Conservation (phyloP, 2,329 filamentous ascomycete species). For the Fusarium concolor region DNA sequence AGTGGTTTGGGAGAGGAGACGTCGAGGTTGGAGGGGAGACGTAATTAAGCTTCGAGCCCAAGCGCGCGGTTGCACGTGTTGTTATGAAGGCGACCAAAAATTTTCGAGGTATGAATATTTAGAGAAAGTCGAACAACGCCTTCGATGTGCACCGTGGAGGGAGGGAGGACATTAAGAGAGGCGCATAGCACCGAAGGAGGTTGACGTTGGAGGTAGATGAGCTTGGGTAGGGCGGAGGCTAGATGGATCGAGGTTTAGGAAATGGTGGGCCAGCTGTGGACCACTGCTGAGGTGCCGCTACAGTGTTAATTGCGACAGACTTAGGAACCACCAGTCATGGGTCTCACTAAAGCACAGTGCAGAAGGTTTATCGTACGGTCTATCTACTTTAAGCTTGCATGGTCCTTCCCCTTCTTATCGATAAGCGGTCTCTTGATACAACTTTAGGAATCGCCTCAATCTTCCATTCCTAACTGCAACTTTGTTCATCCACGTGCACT, state of each 20-base stretch:
- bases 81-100: neutral
- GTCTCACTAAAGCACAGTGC: fast-evolving
- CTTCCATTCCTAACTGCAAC: conserved; percentile 10
- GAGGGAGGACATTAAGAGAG: conserved; percentile 27
- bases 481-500: conserved; percentile 9
- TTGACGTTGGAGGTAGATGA: conserved; percentile 38
- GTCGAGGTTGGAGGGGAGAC: conserved; percentile 17
- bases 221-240: conserved; percentile 43
- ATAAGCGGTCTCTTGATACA: conserved; percentile 28
- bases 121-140: conserved; percentile 11
- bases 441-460: conserved; percentile 40
- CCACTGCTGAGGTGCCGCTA: conserved; percentile 17
- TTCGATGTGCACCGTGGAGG: conserved; percentile 30
- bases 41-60: conserved; percentile 23
- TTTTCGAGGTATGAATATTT: conserved; percentile 2
- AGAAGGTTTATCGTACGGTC: neutral
- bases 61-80: conserved; percentile 32
- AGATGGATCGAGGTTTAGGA: conserved; percentile 39
- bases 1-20: conserved; percentile 1
- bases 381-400: neutral
- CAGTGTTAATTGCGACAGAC: conserved; percentile 29
- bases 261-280: conserved; percentile 33
- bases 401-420: conserved; percentile 32
- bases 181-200: conserved; percentile 43
- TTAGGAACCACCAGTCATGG: neutral